Evolutionary conservation across 2,329 filamentous ascomycete species (phyloP).

Genomic region (Emergomyces orientalis): DNA sequence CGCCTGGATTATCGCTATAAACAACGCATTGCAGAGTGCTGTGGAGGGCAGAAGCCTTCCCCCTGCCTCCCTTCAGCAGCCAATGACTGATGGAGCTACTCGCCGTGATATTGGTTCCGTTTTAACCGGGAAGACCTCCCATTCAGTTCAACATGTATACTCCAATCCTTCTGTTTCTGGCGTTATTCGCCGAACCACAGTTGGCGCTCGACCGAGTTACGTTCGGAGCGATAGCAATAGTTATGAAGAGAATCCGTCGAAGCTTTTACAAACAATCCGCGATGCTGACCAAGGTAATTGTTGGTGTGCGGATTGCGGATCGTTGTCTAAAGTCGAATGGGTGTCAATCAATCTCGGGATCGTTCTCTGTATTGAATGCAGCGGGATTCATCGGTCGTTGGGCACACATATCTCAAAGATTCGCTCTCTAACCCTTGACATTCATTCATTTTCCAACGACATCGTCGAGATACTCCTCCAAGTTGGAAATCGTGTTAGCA

Average conservation of each 20-base stretch:
- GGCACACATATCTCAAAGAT: conserved; percentile 98
- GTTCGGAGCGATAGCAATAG: conserved; percentile 58
- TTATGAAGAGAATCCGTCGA: conserved; percentile 75
- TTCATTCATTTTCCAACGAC: conserved; percentile 91
- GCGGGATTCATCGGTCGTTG: conserved; percentile 89
- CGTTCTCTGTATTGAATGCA: conserved; percentile 94
- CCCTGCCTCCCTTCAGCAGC: conserved; percentile 36
- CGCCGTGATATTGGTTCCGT: conserved; percentile 86
- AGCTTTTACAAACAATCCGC: conserved; percentile 74
- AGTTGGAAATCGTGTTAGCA: conserved; percentile 88
- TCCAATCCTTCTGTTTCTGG: conserved; percentile 38
- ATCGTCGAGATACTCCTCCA: conserved; percentile 88
- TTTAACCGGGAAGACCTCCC: conserved; percentile 74
- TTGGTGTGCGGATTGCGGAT: conserved; percentile 90
- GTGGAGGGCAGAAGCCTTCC: conserved; percentile 66
- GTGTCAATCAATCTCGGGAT: conserved; percentile 97
- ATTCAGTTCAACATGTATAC: conserved; percentile 46
- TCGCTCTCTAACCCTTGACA: conserved; percentile 87
- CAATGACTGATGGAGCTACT: conserved; percentile 48
- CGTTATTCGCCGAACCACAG: conserved; percentile 77
- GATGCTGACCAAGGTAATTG: conserved; percentile 87
- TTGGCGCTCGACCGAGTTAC: conserved; percentile 73
- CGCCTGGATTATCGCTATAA: conserved; percentile 91
- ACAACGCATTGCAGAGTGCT: conserved; percentile 92
- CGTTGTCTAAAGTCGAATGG: conserved; percentile 90